These are phyloP conservation scores for Mrakia blollopis DNA, from an alignment of 768 basidiomycete species.

Conservation along the genomic window DNA sequence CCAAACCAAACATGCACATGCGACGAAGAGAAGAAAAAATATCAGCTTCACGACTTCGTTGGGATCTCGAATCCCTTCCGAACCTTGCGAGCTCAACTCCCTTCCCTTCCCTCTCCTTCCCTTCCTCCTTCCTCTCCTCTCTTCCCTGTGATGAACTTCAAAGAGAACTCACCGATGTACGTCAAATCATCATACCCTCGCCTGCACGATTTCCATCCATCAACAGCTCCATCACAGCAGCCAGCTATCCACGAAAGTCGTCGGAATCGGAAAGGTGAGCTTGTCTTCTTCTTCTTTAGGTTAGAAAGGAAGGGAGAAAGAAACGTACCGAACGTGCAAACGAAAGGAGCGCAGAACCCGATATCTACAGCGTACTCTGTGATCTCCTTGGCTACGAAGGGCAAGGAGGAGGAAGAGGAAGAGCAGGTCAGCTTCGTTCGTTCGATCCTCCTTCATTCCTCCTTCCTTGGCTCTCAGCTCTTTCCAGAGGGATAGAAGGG, in stretches of 20 bases:
- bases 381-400: background rate
- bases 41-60: too few species aligned
- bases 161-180: background rate
- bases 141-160: too few species aligned
- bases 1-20: too few species aligned
- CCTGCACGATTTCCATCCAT: conserved; percentile 11
- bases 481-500: conserved; percentile 56
- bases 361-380: conserved; percentile 4
- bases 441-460: background rate
- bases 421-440: background rate
- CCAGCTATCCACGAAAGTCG: background rate
- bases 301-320: background rate
- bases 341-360: background rate
- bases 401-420: background rate
- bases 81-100: too few species aligned
- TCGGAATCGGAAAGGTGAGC: background rate
- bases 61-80: too few species aligned
- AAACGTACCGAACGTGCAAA: background rate
- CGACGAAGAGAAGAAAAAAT: too few species aligned
- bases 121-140: too few species aligned
- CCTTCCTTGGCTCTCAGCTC: conserved; percentile 17
- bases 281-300: background rate
- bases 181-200: conserved; percentile 3
- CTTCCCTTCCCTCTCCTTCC: too few species aligned
- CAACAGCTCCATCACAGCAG: background rate